Evolutionary conservation across 371 early-diverging fungal genomes (phyloP).

Genomic region (Mortierella sp.): DNA sequence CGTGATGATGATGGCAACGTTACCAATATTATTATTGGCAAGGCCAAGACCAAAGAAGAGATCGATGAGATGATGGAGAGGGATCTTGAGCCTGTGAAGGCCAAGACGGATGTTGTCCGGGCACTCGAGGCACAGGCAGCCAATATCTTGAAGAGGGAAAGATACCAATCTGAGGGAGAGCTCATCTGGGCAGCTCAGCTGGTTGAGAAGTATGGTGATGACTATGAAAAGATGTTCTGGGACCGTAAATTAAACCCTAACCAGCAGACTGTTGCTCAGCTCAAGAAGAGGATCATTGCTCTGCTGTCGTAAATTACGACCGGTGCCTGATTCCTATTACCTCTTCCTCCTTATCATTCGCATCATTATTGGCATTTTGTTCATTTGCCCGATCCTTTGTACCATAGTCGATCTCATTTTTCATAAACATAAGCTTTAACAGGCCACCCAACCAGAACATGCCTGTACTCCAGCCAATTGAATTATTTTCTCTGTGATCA

Average conservation of each 20-base stretch:
- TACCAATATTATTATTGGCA: constrained; percentile 76
- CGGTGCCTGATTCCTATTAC: not conserved
- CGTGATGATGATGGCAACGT: constrained; percentile 89
- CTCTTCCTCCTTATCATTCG: not conserved
- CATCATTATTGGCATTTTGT: not conserved
- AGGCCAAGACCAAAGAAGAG: constrained; percentile 68
- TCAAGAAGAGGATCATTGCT: constrained; percentile 71
- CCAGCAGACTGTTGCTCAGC: constrained; percentile 84
- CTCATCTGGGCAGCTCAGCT: constrained; percentile 70
- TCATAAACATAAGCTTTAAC: not conserved
- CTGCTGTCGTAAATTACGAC: constrained; percentile 42
- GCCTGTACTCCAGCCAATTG: too few relatives aligned
- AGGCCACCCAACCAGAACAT: not conserved
- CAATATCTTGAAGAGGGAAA: constrained; percentile 61
- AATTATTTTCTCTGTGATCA: not conserved
- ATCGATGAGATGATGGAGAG: constrained; percentile 63
- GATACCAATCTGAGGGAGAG: constrained; percentile 78
- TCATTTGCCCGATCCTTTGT: not conserved
- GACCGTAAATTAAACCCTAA: constrained; percentile 86
- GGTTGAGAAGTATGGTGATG: constrained; percentile 83
- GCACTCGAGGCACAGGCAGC: constrained; percentile 72
- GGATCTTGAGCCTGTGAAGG: constrained; percentile 63
- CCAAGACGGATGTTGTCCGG: constrained; percentile 75
- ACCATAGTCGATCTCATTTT: not conserved
- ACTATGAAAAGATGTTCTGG: constrained; percentile 91